Evolutionary conservation across 345 rosid species (phyloP).

Genomic region (Physaria fendleri): DNA sequence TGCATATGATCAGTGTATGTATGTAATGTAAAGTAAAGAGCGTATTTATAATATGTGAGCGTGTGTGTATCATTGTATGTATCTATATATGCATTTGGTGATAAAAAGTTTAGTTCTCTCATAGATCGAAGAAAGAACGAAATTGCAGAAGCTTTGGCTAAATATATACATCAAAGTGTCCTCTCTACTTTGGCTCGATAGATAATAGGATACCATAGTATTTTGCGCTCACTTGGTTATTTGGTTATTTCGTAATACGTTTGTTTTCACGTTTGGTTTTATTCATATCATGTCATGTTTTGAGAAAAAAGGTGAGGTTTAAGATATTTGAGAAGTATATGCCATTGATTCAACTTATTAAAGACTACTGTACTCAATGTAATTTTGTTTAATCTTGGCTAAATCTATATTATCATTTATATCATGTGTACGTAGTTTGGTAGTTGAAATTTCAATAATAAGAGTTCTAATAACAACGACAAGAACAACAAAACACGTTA

Average conservation of each 20-base stretch:
- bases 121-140: too few species aligned
- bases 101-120: too few species aligned
- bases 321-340: neutral
- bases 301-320: neutral
- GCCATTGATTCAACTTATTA: neutral
- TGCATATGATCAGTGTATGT: neutral
- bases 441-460: neutral
- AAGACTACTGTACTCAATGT: neutral
- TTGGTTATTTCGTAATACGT: too few species aligned
- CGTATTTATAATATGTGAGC: constrained; percentile 7
- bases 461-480: neutral
- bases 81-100: constrained; percentile 12
- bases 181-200: too few species aligned
- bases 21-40: too few species aligned
- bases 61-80: constrained; percentile 1
- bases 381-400: neutral
- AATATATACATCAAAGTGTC: too few species aligned
- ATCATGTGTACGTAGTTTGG: constrained; percentile 6
- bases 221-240: too few species aligned
- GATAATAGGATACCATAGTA: too few species aligned
- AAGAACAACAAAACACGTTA: neutral
- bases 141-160: too few species aligned
- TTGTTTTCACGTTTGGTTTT: too few species aligned
- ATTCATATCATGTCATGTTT: too few species aligned
- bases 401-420: constrained; percentile 12